Evolutionary conservation across 441 rosid genomes (phyloP).

Genomic region (Isatis lusitanica): DNA sequence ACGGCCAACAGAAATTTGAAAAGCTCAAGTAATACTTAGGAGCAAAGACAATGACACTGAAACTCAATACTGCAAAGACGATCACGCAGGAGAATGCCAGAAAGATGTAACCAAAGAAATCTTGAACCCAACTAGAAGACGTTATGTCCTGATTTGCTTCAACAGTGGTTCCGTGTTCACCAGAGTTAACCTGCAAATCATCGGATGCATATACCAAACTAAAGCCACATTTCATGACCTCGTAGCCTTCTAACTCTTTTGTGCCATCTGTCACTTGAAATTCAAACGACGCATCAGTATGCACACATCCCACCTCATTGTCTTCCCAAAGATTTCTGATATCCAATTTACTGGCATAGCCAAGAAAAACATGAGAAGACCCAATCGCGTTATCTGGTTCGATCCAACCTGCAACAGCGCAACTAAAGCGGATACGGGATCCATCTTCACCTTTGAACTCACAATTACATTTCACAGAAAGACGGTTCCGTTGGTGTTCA

Average conservation of each 20-base stretch:
- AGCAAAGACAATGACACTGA: too few species aligned
- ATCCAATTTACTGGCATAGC: conserved; percentile 4
- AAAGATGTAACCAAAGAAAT: too few species aligned
- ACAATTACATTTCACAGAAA: conserved; percentile 12
- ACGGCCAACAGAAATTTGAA: too few species aligned
- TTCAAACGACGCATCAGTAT: background rate
- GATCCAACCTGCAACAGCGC: background rate
- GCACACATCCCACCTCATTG: conserved; percentile 1
- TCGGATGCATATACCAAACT: background rate
- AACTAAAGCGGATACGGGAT: conserved; percentile 9
- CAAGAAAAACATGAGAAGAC: conserved; percentile 22
- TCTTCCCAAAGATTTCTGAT: conserved; percentile 15
- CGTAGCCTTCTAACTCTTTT: background rate
- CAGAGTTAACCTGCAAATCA: background rate
- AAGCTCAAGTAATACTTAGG: too few species aligned
- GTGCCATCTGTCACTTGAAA: conserved; percentile 11
- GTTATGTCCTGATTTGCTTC: too few species aligned
- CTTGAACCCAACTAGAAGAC: too few species aligned
- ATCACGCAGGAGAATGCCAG: too few species aligned
- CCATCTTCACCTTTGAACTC: conserved; percentile 13
- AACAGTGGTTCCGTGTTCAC: too few species aligned
- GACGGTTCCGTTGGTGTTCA: background rate
- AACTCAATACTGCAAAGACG: too few species aligned
- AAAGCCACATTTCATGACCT: background rate
- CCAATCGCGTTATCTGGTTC: conserved; percentile 12